Evolutionary conservation across 257 asterid species (phyloP).

Genomic region (Solanum sejunctum): DNA sequence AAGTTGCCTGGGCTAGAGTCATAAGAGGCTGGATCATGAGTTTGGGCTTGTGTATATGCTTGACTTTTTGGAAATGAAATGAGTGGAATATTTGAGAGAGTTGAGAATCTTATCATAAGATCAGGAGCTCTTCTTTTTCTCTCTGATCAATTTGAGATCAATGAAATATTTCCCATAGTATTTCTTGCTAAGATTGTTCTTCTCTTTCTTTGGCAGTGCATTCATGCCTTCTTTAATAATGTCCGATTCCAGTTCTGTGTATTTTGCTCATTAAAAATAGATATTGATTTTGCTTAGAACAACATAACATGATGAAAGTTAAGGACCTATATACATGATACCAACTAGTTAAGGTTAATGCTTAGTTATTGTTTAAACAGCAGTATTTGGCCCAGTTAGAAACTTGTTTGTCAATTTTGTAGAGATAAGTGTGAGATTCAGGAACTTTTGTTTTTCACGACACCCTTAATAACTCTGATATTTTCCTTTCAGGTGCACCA

Average conservation of each 20-base stretch:
- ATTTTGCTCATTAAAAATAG: background rate
- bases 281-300: background rate
- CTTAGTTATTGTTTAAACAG: background rate
- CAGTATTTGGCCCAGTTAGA: background rate
- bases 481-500: slow-evolving; percentile 59
- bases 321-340: background rate
- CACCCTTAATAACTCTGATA: background rate
- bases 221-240: background rate
- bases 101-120: background rate
- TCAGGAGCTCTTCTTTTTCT: background rate
- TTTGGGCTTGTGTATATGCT: background rate
- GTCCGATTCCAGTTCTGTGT: background rate
- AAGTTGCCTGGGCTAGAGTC: background rate
- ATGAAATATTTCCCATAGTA: background rate
- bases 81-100: background rate
- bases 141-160: background rate
- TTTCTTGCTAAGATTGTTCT: background rate
- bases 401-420: background rate
- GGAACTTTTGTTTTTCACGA: background rate
- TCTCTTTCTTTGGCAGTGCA: background rate
- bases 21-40: background rate
- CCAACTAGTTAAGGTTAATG: background rate
- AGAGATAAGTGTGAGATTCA: background rate
- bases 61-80: background rate
- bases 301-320: background rate